Evolutionary conservation across 768 basidiomycete genomes (phyloP).

Genomic region (Termitomyces sp.): DNA sequence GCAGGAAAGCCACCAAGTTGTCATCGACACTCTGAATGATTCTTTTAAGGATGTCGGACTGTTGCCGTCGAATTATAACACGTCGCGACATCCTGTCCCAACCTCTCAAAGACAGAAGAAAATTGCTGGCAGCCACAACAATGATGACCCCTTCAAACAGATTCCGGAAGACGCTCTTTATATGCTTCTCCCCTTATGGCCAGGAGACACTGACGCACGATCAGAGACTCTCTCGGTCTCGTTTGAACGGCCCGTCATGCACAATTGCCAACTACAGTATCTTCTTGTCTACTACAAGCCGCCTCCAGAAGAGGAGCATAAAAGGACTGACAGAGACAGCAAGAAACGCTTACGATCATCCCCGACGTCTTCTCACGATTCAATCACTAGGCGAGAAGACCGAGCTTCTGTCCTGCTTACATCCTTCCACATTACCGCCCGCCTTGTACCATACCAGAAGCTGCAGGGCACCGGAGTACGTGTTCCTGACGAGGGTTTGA

Average conservation of each 20-base stretch:
- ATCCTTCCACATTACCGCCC: conserved; percentile 72
- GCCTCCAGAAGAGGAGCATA: conserved; percentile 19
- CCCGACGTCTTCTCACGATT: conserved; percentile 37
- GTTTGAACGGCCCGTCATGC: conserved; percentile 35
- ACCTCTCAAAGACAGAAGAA: conserved; percentile 29
- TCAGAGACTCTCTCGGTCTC: conserved; percentile 27
- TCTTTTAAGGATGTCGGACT: conserved; percentile 83
- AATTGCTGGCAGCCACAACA: conserved; percentile 23
- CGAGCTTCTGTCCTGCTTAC: conserved; percentile 50
- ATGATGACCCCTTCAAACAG: conserved; percentile 52
- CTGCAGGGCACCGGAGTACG: conserved; percentile 72
- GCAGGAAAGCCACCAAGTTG: conserved; percentile 66
- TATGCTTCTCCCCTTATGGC: conserved; percentile 88
- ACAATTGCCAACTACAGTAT: conserved; percentile 59
- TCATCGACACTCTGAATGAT: conserved; percentile 66
- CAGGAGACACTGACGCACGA: conserved; percentile 62
- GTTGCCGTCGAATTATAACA: conserved; percentile 48
- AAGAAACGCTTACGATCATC: conserved; percentile 45
- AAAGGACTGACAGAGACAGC: conserved; percentile 31
- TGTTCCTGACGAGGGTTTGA: conserved; percentile 68
- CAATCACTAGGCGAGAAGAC: conserved; percentile 33
- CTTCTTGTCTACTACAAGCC: conserved; percentile 78
- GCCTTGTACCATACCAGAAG: conserved; percentile 71
- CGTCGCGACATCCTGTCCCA: conserved; percentile 29
- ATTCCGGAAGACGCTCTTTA: conserved; percentile 71